Percentiles rank a stretch among this genome's conserved stretches.
Evolutionary conservation across 2,329 filamentous ascomycete genomes (phyloP).

Genomic region (Aureobasidium sp.): DNA sequence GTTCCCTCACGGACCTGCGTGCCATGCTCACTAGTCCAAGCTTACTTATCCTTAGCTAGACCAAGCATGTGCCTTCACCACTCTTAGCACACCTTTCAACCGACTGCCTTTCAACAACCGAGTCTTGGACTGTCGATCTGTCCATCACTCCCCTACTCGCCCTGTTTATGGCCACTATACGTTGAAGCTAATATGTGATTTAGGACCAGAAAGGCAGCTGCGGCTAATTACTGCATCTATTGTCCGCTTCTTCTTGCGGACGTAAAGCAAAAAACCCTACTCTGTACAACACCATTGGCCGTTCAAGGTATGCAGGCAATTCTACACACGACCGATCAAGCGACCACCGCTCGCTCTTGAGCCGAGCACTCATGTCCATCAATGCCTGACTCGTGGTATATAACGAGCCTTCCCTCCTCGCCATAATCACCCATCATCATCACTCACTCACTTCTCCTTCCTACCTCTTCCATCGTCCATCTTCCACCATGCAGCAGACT

Average conservation of each 20-base stretch:
- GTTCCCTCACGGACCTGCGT: constrained; percentile 1
- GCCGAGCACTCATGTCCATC: background rate
- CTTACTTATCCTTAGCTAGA: background rate
- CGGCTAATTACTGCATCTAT: background rate
- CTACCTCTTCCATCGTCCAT: background rate
- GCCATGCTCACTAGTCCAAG: background rate
- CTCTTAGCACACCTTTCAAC: background rate
- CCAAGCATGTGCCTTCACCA: background rate
- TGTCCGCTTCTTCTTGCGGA: background rate
- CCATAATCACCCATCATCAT: background rate
- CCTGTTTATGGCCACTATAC: background rate
- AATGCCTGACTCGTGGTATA: background rate
- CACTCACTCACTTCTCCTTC: background rate
- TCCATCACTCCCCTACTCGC: background rate
- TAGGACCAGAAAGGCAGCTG: constrained; percentile 10
- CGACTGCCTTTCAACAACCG: background rate
- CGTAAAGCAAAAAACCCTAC: background rate
- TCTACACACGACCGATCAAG: background rate
- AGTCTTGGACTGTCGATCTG: constrained; percentile 5
- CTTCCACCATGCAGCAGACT: constrained; percentile 13
- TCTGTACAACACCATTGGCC: constrained; percentile 1
- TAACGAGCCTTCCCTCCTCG: background rate
- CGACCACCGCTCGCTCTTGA: background rate
- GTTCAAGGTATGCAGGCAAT: background rate
- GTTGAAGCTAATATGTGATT: constrained; percentile 6